Percentiles rank a stretch among this genome's conserved stretches.
Evolutionary conservation across 176 grass and related monocot genomes (phyloP).

Genomic region (Typha latifolia): DNA sequence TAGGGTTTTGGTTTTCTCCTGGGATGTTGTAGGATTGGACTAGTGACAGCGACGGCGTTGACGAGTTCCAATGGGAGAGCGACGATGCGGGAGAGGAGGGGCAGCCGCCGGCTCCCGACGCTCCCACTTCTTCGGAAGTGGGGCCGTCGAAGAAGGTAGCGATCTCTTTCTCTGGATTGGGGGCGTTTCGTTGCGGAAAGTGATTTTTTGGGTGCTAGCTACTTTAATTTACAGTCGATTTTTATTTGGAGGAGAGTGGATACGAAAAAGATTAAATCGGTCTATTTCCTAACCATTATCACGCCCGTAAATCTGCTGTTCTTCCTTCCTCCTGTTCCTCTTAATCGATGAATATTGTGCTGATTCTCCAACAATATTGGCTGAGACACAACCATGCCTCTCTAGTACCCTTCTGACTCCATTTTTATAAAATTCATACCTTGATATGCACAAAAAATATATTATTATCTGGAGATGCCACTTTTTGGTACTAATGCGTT

Average conservation of each 20-base stretch:
- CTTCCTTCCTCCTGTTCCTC: too few species aligned
- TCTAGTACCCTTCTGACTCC: too few species aligned
- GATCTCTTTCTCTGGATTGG: not conserved
- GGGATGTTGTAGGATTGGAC: conserved; percentile 29
- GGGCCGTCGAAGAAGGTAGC: conserved; percentile 12
- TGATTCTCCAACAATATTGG: too few species aligned
- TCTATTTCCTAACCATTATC: too few species aligned
- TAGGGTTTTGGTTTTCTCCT: not conserved
- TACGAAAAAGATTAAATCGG: too few species aligned
- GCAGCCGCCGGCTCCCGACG: conserved; percentile 4
- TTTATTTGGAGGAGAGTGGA: not conserved
- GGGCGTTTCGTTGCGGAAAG: conserved; percentile 1
- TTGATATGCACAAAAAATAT: too few species aligned
- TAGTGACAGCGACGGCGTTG: conserved; percentile 23
- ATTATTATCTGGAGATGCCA: too few species aligned
- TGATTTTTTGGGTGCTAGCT: not conserved
- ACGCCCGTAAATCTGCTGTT: too few species aligned
- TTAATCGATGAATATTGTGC: too few species aligned
- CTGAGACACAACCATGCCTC: too few species aligned
- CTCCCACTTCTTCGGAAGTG: conserved; percentile 1
- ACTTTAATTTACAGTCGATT: conserved; percentile 2
- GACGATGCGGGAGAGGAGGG: conserved; percentile 20
- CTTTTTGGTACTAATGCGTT: too few species aligned
- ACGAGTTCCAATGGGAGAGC: conserved; percentile 28
- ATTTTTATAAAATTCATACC: too few species aligned